Percentiles rank a stretch among this genome's conserved stretches.
phyloP scores from a whole-genome alignment of 805 yeast species.

The Pichia manshurica region DNA sequence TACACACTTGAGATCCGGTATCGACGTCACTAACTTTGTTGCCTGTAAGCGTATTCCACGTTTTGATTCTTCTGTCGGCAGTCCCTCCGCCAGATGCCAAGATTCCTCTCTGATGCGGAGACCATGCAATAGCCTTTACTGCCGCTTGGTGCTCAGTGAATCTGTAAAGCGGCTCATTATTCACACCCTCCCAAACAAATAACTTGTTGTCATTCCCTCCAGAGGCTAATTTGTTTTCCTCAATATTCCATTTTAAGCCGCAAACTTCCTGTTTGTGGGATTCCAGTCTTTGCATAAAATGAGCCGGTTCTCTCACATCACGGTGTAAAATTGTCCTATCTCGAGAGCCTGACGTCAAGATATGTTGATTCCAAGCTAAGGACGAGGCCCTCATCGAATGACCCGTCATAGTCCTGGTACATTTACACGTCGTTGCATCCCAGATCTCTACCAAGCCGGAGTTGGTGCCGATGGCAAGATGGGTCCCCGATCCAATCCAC shows the following conservation, averaged over 20 bases:
- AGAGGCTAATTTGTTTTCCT: constrained; percentile 85
- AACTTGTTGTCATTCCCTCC: constrained; percentile 94
- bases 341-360: constrained; percentile 79
- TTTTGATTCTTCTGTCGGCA: constrained; percentile 80
- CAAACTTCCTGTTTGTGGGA: constrained; percentile 90
- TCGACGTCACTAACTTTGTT: constrained; percentile 70
- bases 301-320: constrained; percentile 85
- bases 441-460: constrained; percentile 88
- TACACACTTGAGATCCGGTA: constrained; percentile 95
- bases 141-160: constrained; percentile 89
- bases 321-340: constrained; percentile 82
- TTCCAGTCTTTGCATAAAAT: constrained; percentile 64
- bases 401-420: constrained; percentile 89
- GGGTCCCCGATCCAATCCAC: constrained; percentile 95
- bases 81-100: constrained; percentile 97
- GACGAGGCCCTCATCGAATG: constrained; percentile 82
- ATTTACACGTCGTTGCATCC: constrained; percentile 79
- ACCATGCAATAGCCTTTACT: constrained; percentile 95
- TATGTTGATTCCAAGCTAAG: constrained; percentile 90
- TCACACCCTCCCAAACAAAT: constrained; percentile 80
- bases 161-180: constrained; percentile 59
- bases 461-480: constrained; percentile 86
- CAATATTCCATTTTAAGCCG: constrained; percentile 90
- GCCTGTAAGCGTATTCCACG: constrained; percentile 89
- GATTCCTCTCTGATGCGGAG: constrained; percentile 92